These are phyloP conservation scores for Entomortierella chlamydospora DNA, from an alignment of 192 early-diverging fungal genomes.

Conservation along the genomic window DNA sequence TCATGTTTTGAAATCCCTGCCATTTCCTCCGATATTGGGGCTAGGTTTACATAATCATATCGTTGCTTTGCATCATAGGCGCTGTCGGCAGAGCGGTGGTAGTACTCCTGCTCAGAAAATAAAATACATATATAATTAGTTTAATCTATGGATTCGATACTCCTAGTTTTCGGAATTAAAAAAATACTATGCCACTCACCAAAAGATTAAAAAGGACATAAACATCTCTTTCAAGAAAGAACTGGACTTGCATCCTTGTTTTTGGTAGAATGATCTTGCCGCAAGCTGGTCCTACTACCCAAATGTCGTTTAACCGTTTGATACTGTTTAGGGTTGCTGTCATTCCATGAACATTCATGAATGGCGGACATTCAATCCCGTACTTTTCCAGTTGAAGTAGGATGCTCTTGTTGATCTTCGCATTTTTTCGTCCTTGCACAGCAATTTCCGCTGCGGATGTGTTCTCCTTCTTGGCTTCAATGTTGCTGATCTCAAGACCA, in stretches of 20 bases:
- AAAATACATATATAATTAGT: not conserved
- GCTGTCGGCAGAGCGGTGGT: not conserved
- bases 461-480: constrained; percentile 7
- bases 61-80: not conserved
- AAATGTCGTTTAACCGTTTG: not conserved
- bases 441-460: not conserved
- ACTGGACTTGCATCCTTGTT: not conserved
- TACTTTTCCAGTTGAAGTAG: constrained; percentile 8
- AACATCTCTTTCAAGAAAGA: constrained; percentile 11
- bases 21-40: not conserved
- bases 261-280: not conserved
- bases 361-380: constrained; percentile 10
- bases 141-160: not conserved
- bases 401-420: constrained; percentile 5
- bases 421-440: constrained; percentile 7
- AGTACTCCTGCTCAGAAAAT: not conserved
- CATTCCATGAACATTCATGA: constrained; percentile 7
- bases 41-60: not conserved
- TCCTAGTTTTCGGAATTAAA: not conserved
- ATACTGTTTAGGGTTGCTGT: not conserved
- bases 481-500: constrained; percentile 1
- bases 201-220: not conserved
- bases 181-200: not conserved
- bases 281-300: constrained; percentile 3
- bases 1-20: not conserved